Evolutionary conservation across 495 filamentous ascomycete genomes (phyloP).

Genomic region (Aspergillus egyptiacus): DNA sequence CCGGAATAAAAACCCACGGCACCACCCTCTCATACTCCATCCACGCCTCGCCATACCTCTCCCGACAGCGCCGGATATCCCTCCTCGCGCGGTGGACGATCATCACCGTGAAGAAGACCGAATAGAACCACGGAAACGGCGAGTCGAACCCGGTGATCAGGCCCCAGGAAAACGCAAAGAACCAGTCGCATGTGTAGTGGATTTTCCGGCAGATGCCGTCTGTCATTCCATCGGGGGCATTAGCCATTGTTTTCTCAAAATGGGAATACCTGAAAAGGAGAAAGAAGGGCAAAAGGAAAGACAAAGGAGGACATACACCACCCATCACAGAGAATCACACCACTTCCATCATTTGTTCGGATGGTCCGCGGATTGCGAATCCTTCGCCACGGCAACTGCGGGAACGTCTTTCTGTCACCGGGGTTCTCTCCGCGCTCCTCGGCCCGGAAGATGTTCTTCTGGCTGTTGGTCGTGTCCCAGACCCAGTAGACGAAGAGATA

Average conservation of each 20-base stretch:
- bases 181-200: constrained; percentile 85
- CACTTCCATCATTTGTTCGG: constrained; percentile 63
- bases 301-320: constrained; percentile 55
- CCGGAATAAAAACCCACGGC: constrained; percentile 92
- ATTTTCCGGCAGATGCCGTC: constrained; percentile 79
- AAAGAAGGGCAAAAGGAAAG: no score
- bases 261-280: background rate
- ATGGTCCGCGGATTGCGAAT: constrained; percentile 76
- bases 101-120: constrained; percentile 82
- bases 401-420: constrained; percentile 72
- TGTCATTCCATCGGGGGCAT: background rate
- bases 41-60: constrained; percentile 90
- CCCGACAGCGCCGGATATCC: constrained; percentile 73
- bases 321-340: constrained; percentile 77
- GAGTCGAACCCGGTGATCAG: constrained; percentile 55
- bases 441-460: constrained; percentile 90
- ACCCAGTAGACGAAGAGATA: constrained; percentile 88
- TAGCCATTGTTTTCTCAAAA: background rate
- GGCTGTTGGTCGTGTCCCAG: constrained; percentile 83
- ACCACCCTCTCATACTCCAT: constrained; percentile 77
- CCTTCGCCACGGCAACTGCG: constrained; percentile 76
- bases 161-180: constrained; percentile 66
- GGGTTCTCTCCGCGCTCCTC: constrained; percentile 68
- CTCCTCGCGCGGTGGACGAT: constrained; percentile 78
- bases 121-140: constrained; percentile 86